These are phyloP conservation scores for Solanum piurae DNA, from an alignment of 257 asterid genomes.

Conservation along the genomic window DNA sequence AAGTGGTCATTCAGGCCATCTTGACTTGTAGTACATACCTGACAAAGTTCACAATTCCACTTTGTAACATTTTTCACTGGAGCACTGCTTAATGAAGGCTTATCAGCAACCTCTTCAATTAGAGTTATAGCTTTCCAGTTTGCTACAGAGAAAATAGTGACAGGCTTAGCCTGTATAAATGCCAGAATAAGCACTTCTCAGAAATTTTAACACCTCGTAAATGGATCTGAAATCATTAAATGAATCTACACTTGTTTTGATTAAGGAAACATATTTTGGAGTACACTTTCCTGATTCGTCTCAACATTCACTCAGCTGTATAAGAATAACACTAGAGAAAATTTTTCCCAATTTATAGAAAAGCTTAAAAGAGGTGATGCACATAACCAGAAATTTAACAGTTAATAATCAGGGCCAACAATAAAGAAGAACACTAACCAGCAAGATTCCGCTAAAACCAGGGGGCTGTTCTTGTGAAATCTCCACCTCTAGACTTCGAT, in stretches of 20 bases:
- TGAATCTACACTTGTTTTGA: too few species aligned
- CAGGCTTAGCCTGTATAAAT: conserved; percentile 23
- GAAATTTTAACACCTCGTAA: neutral
- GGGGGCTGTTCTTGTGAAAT: conserved; percentile 8
- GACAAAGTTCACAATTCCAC: conserved; percentile 44
- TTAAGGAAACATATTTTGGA: too few species aligned
- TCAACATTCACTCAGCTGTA: too few species aligned
- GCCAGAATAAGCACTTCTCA: neutral
- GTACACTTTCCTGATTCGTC: too few species aligned
- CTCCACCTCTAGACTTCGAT: neutral
- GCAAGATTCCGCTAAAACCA: neutral
- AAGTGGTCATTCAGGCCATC: conserved; percentile 24
- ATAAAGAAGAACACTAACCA: neutral
- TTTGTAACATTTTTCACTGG: conserved; percentile 17
- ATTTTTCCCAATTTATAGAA: too few species aligned
- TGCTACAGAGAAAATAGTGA: conserved; percentile 10
- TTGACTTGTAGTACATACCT: conserved; percentile 22
- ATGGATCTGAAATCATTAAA: neutral
- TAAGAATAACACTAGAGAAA: too few species aligned
- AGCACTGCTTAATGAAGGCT: neutral
- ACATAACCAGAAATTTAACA: too few species aligned
- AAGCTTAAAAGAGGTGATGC: too few species aligned
- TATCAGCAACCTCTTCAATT: conserved; percentile 1
- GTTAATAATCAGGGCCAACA: neutral
- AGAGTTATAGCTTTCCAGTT: conserved; percentile 20